Evolutionary conservation across 192 early-diverging fungal genomes (phyloP), one percentile per base, ranked within the genome.

Genomic region (Mortierella hygrophila): DNA sequence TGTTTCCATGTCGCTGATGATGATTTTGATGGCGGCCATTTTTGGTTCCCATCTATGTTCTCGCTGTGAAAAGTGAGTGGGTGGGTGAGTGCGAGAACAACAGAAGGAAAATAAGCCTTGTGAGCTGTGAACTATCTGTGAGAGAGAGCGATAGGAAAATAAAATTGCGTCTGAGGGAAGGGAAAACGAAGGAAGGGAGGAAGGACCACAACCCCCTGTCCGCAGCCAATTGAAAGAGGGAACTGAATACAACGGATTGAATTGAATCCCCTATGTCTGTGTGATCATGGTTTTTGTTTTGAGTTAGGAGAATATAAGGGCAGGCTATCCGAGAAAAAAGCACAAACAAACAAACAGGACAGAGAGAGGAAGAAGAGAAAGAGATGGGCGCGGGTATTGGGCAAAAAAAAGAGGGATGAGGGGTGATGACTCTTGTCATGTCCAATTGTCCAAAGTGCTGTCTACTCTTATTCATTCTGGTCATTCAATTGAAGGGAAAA

Each of bases 81-180:
- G 60, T 65, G 60, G 23, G 57, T 26, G 57, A 57, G 54, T 21
- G 54, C 26, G 23, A 23, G 55, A 26, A 60, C 8, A 23, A 63
- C n/a, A 63, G 60, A 65, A 65, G 29, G 55, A 60, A 60, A 26
- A 18, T 11, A 65, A 65, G 29, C 5, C 29, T 32, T 65, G 60
- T 16, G 60, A 65, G 60, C 60, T 71, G 35, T 71, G 35, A 68
- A 68, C 35, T 68, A 40, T 42, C 37, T 13, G 69, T 42, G 11
- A 18, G 35, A 35, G 54, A 52, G 72, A 80, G 79, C 54, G 79
- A 69, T 63, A 74, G 72, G 72, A 74, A 74, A 74, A 74, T 73
- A 73, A 68, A 78, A 78, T n/a, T 42, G 60, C 60, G 60, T 65
- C n/a, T 70, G 32, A 70, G 9, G 32, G 35, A 35, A 35, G 35